Conservation (phyloP, 768 basidiomycete species). For the Amyloporia xantha region DNA sequence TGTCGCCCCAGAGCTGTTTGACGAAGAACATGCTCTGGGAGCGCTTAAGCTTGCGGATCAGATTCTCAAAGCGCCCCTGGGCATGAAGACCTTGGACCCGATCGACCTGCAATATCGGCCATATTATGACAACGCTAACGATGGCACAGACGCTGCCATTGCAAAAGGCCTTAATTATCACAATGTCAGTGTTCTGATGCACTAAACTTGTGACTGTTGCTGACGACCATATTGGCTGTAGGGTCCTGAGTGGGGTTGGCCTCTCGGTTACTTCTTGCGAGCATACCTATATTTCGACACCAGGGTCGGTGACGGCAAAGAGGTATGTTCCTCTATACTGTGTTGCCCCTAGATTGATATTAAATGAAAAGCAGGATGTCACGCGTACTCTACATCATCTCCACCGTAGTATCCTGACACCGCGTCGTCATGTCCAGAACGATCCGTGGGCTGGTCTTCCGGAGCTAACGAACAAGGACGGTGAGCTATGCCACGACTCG, state of each 20-base stretch:
- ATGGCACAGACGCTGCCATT: constrained; percentile 71
- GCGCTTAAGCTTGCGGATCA: constrained; percentile 79
- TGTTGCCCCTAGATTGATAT: neutral
- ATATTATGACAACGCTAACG: constrained; percentile 90
- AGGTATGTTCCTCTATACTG: constrained; percentile 39
- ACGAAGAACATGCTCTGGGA: constrained; percentile 67
- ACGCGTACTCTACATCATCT: constrained; percentile 74
- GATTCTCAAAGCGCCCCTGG: constrained; percentile 78
- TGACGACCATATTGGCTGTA: constrained; percentile 26
- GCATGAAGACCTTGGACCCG: constrained; percentile 95
- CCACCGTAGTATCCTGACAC: constrained; percentile 60
- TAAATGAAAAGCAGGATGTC: constrained; percentile 51
- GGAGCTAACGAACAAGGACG: constrained; percentile 85
- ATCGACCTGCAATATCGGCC: constrained; percentile 84
- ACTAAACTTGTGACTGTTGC: neutral
- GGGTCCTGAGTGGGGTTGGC: constrained; percentile 96
- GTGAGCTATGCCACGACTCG: constrained; percentile 77
- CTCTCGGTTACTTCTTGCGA: constrained; percentile 89
- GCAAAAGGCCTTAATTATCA: constrained; percentile 97
- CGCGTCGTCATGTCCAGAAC: constrained; percentile 65
- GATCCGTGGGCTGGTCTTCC: constrained; percentile 94
- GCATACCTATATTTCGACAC: constrained; percentile 89
- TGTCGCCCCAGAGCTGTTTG: constrained; percentile 93
- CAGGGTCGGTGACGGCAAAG: constrained; percentile 54
- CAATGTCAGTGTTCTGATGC: constrained; percentile 45